Evolutionary conservation across 805 yeast genomes (phyloP), one percentile per base, ranked within the genome.

Genomic region (Candida sakaeoensis): DNA sequence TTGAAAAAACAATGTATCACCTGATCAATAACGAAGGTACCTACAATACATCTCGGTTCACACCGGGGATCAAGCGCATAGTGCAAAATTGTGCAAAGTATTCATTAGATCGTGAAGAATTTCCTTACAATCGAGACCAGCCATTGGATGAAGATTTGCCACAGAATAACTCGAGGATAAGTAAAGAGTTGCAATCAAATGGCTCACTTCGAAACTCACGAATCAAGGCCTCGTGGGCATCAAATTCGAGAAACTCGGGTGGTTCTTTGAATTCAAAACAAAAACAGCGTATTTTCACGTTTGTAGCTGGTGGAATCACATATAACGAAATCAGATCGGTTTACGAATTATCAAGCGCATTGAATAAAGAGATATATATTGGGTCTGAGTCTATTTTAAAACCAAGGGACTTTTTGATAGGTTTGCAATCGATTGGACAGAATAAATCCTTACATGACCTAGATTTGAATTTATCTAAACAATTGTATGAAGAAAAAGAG

Each of bases 281-380:
- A 16, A 61, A 79, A 48, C 96, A 87, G 54, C 68, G 93, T 36
- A 68, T 90, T 6, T 76, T 90, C 48, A 77, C 89, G 41, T 93
- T 80, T 54, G 75, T 88, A 19, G 83, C 95, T 2, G 99, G 99
- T 16, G 99, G 98, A 7, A 61, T 85, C 15, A 87, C 98, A 0
- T 77, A 82, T 48, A 75, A 90, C 2, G 99, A 93, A 59, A 65
- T 84, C 21, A 75, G 91, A 46, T 74, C 86, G 9, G 80, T 82
- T 3, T 82, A 85, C 50, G 91, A 86, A 46, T 69, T 88, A 34
- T 75, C 87, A 7, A 60, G 65, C 13, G 58, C 72, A 33, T 69
- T 77, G 42, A 77, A 83, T 52, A 82, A 79, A 54, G 95, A 88
- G 45, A 74, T 93, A 13, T 77, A 82, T 44, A 63, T 91, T 42